Conservation (phyloP, 2,329 filamentous ascomycete genomes). For the Waltergamsia citrina region DNA sequence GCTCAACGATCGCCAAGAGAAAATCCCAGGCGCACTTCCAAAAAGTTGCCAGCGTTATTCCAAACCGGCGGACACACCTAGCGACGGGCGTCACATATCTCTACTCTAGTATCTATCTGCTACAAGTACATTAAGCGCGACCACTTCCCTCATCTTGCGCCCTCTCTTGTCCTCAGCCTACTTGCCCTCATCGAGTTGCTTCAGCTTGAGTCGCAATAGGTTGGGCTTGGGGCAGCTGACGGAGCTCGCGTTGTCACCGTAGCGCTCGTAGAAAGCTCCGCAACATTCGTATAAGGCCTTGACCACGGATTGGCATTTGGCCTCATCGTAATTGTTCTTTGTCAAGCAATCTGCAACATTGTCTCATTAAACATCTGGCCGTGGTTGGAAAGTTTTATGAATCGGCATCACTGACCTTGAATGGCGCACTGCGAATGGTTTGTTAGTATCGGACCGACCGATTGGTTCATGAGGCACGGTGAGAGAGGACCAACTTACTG, state of each 20-base stretch:
- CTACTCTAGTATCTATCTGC: conserved; percentile 1
- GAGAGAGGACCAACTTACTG: conserved; percentile 4
- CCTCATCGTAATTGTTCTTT: conserved; percentile 78
- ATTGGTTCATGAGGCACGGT: too few relatives aligned
- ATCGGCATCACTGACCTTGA: conserved; percentile 5
- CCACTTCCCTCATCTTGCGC: not conserved
- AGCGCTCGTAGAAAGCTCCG: conserved; percentile 71
- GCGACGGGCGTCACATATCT: conserved; percentile 34
- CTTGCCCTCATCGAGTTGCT: conserved; percentile 46
- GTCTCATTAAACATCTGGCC: too few relatives aligned
- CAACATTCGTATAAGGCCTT: conserved; percentile 92
- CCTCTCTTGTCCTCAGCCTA: conserved; percentile 1
- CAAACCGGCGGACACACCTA: conserved; percentile 30
- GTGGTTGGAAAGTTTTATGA: too few relatives aligned
- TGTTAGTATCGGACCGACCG: not conserved
- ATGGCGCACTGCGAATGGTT: conserved; percentile 6
- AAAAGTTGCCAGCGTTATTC: conserved; percentile 52
- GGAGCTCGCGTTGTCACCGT: conserved; percentile 67
- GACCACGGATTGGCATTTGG: conserved; percentile 68
- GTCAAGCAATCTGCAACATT: conserved; percentile 76
- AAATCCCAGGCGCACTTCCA: conserved; percentile 59
- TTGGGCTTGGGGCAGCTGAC: conserved; percentile 79
- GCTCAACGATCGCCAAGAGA: conserved; percentile 97
- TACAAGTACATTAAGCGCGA: too few relatives aligned
- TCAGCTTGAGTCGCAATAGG: conserved; percentile 75